phyloP scores from a whole-genome alignment of 129 eudicot species.

The Lonicera japonica region DNA sequence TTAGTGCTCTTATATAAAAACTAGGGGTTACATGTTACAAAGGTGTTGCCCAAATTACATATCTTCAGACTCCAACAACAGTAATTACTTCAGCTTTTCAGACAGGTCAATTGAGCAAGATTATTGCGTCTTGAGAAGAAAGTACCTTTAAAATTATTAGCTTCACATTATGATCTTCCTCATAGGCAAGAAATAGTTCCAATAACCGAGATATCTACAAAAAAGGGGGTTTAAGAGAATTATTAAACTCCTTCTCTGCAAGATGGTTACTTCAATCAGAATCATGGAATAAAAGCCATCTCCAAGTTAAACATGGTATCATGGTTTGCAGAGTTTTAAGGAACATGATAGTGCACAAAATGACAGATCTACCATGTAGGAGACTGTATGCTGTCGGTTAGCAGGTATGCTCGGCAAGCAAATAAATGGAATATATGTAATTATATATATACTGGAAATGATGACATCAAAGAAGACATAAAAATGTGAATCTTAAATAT shows the following conservation, averaged over 20 bases:
- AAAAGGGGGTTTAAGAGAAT: not conserved
- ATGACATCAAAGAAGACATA: not conserved
- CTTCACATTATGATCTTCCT: conserved; percentile 63
- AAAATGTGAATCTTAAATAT: too few species aligned
- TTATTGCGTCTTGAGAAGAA: not conserved
- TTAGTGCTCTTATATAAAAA: too few species aligned
- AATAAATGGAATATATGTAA: not conserved
- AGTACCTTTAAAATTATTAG: conserved; percentile 70
- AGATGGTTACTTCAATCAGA: too few species aligned
- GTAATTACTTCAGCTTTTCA: not conserved
- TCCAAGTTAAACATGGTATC: too few species aligned
- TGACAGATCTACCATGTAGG: not conserved
- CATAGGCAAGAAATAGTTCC: conserved; percentile 64
- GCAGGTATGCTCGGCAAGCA: too few species aligned
- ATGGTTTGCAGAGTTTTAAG: not conserved
- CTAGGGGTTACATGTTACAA: too few species aligned
- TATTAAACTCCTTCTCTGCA: not conserved
- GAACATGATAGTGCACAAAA: not conserved
- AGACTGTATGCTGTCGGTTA: too few species aligned
- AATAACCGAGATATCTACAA: conserved; percentile 58
- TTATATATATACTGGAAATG: not conserved
- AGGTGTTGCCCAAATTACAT: not conserved
- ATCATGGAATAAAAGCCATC: too few species aligned
- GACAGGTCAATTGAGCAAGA: not conserved
- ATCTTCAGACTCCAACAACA: not conserved